A percentile compares a stretch with the other conserved stretches of the same genome.
These are phyloP conservation scores for Pichia thaimueangensis DNA, from an alignment of 805 yeast species.

Conservation along the genomic window DNA sequence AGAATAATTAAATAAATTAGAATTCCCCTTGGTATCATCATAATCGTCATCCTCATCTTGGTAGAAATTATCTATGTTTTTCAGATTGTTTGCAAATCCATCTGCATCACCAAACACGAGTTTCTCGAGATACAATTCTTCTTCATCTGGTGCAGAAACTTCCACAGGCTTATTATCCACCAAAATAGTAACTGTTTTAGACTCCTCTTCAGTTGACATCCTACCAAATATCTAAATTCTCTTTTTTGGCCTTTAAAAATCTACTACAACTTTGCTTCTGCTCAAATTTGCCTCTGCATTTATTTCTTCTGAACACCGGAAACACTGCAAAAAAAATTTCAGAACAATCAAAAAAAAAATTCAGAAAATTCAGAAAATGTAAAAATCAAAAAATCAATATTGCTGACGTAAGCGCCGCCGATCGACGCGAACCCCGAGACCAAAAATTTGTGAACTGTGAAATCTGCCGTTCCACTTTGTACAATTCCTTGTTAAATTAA, in stretches of 20 bases:
- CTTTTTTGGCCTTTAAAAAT: not conserved
- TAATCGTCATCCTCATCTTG: conserved; percentile 39
- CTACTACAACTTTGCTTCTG: no score
- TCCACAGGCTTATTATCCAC: conserved; percentile 15
- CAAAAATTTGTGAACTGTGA: no score
- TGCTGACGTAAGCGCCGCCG: no score
- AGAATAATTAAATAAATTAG: conserved; percentile 20
- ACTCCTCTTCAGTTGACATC: conserved; percentile 12
- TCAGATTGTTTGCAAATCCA: conserved; percentile 62
- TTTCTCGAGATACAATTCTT: conserved; percentile 72
- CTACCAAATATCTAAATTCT: not conserved
- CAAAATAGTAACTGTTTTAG: conserved; percentile 3
- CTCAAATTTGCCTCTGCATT: no score
- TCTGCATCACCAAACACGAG: conserved; percentile 85
- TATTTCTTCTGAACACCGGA: no score
- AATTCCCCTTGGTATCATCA: conserved; percentile 13
- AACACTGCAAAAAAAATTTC: not conserved
- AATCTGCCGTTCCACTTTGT: no score
- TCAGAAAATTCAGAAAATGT: not conserved
- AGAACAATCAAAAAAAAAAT: not conserved
- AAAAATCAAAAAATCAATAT: not conserved
- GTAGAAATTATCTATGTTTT: conserved; percentile 51
- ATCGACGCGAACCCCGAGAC: no score
- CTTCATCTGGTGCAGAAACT: conserved; percentile 72
- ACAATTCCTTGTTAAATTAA: no score